phyloP scores from a whole-genome alignment of 106 monocot genomes.

The Narthecium ossifragum region DNA sequence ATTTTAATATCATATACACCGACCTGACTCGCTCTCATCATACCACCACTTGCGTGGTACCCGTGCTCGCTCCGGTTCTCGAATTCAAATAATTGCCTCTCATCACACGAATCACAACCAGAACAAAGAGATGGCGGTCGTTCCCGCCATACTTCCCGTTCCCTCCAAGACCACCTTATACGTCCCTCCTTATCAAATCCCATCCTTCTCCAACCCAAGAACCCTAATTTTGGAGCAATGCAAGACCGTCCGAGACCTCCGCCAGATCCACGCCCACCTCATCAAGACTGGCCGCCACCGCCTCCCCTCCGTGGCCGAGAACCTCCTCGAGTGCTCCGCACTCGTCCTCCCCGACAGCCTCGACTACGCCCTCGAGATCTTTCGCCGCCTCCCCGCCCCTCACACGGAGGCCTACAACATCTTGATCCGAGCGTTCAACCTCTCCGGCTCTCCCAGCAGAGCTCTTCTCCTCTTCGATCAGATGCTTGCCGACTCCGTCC shows the following conservation, averaged over 20 bases:
- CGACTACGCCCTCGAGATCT: conserved; percentile 42
- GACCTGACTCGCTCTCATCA: no score
- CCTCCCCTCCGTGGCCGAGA: conserved; percentile 19
- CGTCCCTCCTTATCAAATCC: background rate
- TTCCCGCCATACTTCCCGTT: conserved; percentile 5
- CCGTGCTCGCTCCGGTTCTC: no score
- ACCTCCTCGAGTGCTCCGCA: conserved; percentile 50
- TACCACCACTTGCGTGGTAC: no score
- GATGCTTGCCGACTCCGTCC: conserved; percentile 25
- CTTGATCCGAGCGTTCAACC: conserved; percentile 49
- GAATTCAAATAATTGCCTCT: no score
- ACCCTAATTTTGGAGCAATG: conserved; percentile 31
- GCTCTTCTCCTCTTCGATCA: conserved; percentile 24
- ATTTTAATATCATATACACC: no score
- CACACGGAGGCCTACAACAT: conserved; percentile 37
- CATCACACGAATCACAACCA: no score
- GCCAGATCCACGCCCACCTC: conserved; percentile 49
- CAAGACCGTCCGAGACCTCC: conserved; percentile 33
- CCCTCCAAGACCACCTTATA: background rate
- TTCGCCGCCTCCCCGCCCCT: conserved; percentile 19
- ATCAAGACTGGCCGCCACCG: conserved; percentile 33
- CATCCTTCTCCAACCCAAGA: conserved; percentile 10
- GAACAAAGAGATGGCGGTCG: no score
- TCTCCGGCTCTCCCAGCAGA: conserved; percentile 1
- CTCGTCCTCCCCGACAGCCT: conserved; percentile 34